Percentiles rank a stretch among this genome's conserved stretches.
phyloP scores from a whole-genome alignment of 176 grass and related monocot genomes.

The Carex cristatella region DNA sequence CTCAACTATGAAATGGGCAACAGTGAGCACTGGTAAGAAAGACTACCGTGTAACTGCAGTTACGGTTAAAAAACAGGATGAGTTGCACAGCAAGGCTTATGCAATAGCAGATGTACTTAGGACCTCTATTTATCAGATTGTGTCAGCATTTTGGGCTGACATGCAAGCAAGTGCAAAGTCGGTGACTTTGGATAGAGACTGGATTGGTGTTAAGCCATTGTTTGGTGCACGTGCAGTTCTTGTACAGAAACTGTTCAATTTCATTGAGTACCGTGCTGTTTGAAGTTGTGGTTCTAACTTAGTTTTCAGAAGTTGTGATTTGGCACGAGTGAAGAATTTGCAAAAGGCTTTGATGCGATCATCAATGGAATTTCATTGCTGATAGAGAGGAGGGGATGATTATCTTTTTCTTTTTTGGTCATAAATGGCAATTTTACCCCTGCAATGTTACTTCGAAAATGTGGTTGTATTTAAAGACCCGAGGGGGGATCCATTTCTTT shows the following conservation, averaged over 20 bases:
- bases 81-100: slow-evolving; percentile 60
- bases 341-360: neutral
- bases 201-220: slow-evolving; percentile 68
- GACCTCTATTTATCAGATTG: slow-evolving; percentile 76
- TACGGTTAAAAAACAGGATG: slow-evolving; percentile 40
- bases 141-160: slow-evolving; percentile 65
- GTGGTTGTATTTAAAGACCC: neutral
- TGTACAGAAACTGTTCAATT: slow-evolving; percentile 72
- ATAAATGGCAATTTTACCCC: neutral
- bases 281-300: slow-evolving; percentile 29
- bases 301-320: too few relatives aligned
- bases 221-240: slow-evolving; percentile 71
- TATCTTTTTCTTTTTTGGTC: neutral
- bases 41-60: slow-evolving; percentile 30
- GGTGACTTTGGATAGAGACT: slow-evolving; percentile 71
- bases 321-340: neutral
- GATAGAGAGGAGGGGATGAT: neutral
- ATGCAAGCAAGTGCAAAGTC: slow-evolving; percentile 70
- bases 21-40: slow-evolving; percentile 49
- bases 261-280: slow-evolving; percentile 68
- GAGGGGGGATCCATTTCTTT: neutral
- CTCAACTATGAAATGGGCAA: slow-evolving; percentile 52
- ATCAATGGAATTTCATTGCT: neutral
- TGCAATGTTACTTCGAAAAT: neutral
- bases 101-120: slow-evolving; percentile 66